phyloP scores from a whole-genome alignment of 2,329 filamentous ascomycete genomes.

The Acephala macrosclerotiorum region DNA sequence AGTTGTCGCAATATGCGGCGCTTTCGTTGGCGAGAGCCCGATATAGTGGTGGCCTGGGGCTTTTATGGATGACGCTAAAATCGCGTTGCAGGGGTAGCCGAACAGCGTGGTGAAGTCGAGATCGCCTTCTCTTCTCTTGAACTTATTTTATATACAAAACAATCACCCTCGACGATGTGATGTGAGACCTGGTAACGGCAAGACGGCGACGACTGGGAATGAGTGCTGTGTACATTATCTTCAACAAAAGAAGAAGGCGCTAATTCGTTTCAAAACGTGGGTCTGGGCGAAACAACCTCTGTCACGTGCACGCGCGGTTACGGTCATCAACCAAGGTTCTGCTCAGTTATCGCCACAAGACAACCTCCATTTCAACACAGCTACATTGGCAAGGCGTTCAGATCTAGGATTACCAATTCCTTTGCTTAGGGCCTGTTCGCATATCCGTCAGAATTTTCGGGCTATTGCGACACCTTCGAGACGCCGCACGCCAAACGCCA shows the following conservation, averaged over 20 bases:
- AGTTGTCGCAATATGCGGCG: slow-evolving; percentile 9
- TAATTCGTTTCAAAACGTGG: slow-evolving; percentile 16
- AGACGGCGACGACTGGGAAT: background rate
- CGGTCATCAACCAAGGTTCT: background rate
- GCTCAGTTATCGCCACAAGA: background rate
- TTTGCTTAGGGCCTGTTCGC: too few species aligned
- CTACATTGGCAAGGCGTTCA: background rate
- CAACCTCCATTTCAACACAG: background rate
- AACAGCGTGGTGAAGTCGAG: background rate
- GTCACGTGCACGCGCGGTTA: slow-evolving; percentile 4
- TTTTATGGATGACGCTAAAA: background rate
- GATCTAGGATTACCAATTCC: too few species aligned
- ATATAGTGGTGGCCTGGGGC: background rate
- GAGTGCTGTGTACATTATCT: background rate
- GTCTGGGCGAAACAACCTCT: slow-evolving; percentile 11
- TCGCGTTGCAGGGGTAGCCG: background rate
- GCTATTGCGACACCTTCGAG: too few species aligned
- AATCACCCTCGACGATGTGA: background rate
- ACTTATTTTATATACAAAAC: background rate
- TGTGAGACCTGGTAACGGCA: background rate
- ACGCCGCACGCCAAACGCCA: too few species aligned
- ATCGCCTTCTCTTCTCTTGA: background rate
- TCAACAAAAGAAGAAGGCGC: background rate
- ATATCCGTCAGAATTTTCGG: too few species aligned
- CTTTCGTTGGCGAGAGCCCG: background rate